A percentile compares a stretch with the other conserved stretches of the same genome.
phyloP scores from a whole-genome alignment of 176 grass and related monocot genomes.

The Musa itinerans region DNA sequence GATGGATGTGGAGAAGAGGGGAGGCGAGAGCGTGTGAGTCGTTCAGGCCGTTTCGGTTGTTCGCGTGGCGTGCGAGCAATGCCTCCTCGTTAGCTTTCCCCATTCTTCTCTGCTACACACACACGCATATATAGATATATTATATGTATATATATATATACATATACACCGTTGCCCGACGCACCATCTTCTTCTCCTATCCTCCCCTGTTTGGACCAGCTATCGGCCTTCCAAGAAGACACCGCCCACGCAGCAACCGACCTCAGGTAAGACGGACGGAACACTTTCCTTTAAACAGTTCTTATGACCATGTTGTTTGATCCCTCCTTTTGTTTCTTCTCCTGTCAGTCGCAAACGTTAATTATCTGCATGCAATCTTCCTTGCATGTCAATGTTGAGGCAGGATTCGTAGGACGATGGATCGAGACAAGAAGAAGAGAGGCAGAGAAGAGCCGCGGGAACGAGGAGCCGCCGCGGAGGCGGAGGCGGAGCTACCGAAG shows the following conservation, averaged over 20 bases:
- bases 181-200: too few species aligned
- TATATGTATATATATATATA: too few species aligned
- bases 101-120: neutral
- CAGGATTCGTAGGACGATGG: neutral
- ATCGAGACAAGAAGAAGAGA: conserved; percentile 1
- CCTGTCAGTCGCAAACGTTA: neutral
- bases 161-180: too few species aligned
- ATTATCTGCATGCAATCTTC: neutral
- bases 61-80: neutral
- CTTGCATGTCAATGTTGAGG: neutral
- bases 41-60: neutral
- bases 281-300: too few species aligned
- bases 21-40: neutral
- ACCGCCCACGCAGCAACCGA: neutral
- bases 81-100: neutral
- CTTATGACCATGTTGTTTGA: too few species aligned
- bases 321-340: too few species aligned
- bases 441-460: neutral
- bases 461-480: neutral
- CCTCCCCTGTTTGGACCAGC: too few species aligned
- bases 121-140: too few species aligned
- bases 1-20: neutral
- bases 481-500: neutral
- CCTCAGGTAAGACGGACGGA: too few species aligned
- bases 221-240: neutral